A percentile compares a stretch with the other conserved stretches of the same genome.
These are phyloP conservation scores for Chytriomyces confervae DNA, from an alignment of 192 early-diverging fungal species.

Conservation along the genomic window DNA sequence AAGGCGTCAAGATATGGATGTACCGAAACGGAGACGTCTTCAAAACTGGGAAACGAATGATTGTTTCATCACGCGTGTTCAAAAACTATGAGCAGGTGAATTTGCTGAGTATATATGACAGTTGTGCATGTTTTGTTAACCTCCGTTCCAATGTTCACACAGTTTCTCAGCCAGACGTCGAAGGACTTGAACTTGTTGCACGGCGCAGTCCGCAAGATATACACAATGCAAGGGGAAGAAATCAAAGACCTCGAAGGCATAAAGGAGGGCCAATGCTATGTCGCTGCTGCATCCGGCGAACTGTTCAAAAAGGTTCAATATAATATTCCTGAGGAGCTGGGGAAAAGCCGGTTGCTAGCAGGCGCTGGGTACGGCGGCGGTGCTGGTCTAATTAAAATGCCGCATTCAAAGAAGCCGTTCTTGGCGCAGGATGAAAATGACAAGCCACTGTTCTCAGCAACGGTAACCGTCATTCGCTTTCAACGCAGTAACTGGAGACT, in stretches of 20 bases:
- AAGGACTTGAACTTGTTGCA: conserved; percentile 47
- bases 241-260: conserved; percentile 46
- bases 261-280: conserved; percentile 47
- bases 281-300: conserved; percentile 50
- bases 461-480: conserved; percentile 30
- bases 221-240: conserved; percentile 48
- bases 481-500: no score
- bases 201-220: conserved; percentile 54
- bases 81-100: conserved; percentile 60
- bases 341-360: conserved; percentile 15
- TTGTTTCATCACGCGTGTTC: conserved; percentile 48
- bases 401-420: conserved; percentile 4
- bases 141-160: neutral
- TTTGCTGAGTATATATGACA: neutral
- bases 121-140: conserved; percentile 8
- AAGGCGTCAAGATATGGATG: conserved; percentile 48
- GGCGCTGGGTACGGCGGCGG: conserved; percentile 14
- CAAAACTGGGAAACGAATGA: conserved; percentile 45
- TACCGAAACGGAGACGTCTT: conserved; percentile 59
- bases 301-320: conserved; percentile 50
- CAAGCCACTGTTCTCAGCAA: conserved; percentile 45
- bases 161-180: conserved; percentile 53
- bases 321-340: conserved; percentile 29
- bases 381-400: conserved; percentile 17
- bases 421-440: conserved; percentile 29